Evolutionary conservation across 2,329 filamentous ascomycete genomes (phyloP), one percentile per base, ranked within the genome.

Genomic region (Ilyonectria sp.): DNA sequence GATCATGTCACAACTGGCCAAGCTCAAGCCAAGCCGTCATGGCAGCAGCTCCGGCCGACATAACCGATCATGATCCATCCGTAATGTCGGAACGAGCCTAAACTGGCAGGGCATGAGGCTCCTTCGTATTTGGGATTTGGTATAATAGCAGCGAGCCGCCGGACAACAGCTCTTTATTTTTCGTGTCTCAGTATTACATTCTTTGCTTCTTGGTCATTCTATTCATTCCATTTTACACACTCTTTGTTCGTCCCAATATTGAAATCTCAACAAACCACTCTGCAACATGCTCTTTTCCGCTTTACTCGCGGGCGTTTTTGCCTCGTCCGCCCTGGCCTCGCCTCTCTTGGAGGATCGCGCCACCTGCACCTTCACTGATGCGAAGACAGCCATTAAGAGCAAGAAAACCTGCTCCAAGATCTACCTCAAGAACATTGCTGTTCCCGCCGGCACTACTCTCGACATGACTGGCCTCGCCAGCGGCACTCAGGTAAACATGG

Each of bases 401-500:
- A 87, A 88, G 78, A 82, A 82, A 17, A 63, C 71, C 68, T 91
- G 89, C 79, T 80, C 86, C 17, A 84, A 81, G 50, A 89, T 91
- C 69, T 77, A 85, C 26, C 80, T 91, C 21, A 83, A 82, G 66
- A 82, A 83, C 71, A 84, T 91, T 52, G 79, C 79, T 19, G 89
- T 91, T 13, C 89, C 89, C 6, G 84, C 88, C 8, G 88, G 88
- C 21, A 80, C 80, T 11, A 90, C 89, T 3, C 84, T 92, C 3
- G 87, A 91, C 74, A 76, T 91, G 67, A 88, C 87, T 13, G 79
- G 81, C 21, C 82, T 90, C 49, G 82, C 82, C 2, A 76, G 79
- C 19, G 86, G 85, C 69, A 89, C 88, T 64, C 13, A 83, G 79
- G 74, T 71, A 52, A 35, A 65, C 15, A n/a, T n/a, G 15, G 8